Base-by-base conservation (phyloP, 768 basidiomycete genomes). In the Lactarius hengduanensis region DNA sequence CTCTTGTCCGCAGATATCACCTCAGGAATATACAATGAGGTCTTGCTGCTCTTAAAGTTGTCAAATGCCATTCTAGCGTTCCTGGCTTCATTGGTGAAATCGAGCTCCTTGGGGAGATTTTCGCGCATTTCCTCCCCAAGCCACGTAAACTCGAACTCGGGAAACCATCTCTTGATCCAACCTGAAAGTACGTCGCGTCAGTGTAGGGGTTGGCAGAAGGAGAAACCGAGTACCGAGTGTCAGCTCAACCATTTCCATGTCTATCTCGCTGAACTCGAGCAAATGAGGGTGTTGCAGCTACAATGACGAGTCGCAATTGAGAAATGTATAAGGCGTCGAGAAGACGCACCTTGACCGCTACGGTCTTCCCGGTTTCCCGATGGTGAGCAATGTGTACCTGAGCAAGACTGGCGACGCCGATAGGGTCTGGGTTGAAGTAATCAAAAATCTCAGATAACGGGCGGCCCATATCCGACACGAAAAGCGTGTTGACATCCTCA, bases 371-470 rank as follows among this genome's bases (percentile, higher is more conserved):
- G 5, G 89, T 87, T 57, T 84, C 80, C 59, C 84, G 84, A 68
- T 92, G 87, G 16, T 77, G 83, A 4, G 88, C 97, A 22, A 90
- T 84, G 76, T 98, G 97, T 18, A 98, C 97, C 76, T 99, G 97
- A 6, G 97, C 97, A 43, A 98, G 78, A 72, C 94, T 96, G 15
- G 97, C 97, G 18, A 98, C 94, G 3, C 97, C 97, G 55, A 98
- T 92, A 8, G 97, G 97, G 20, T 81, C 79, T 5, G 87, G 86
- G 70, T 97, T 87, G 73, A 98, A 96, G 66, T 93, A 85, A 15
- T 86, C 85, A 72, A 98, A 98, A 38, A 94, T 76, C 22, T 91
- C 89, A 2, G 82, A 79, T 43, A 97, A 83, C 0, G 86, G 80
- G 45, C 77, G 74, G 8, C 91, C 93, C 76, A 94, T 89, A 74